Conservation (phyloP, 2,329 filamentous ascomycete species). For the Stemphylium beticola region DNA sequence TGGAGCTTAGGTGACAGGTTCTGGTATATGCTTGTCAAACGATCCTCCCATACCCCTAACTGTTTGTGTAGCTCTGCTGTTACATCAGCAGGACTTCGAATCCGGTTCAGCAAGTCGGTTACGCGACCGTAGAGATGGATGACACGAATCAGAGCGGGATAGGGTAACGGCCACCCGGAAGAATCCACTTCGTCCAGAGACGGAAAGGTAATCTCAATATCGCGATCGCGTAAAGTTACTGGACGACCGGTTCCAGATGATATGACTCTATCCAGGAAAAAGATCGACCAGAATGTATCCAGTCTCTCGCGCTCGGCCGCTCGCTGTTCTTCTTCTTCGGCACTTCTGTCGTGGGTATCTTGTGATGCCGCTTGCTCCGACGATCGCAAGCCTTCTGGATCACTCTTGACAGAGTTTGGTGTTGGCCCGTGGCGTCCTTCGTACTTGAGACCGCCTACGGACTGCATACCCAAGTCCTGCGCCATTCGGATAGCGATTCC, state of each 20-base stretch:
- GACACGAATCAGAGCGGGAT: conserved; percentile 80
- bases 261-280: conserved; percentile 85
- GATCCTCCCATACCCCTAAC: conserved; percentile 78
- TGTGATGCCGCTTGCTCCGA: conserved; percentile 57
- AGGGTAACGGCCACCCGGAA: conserved; percentile 76
- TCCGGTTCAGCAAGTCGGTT: conserved; percentile 83
- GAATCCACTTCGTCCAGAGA: conserved; percentile 59
- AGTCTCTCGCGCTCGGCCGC: conserved; percentile 80
- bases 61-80: conserved; percentile 75
- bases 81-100: conserved; percentile 74
- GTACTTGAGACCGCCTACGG: conserved; percentile 73
- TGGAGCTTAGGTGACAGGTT: conserved; percentile 75
- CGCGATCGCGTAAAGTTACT: conserved; percentile 81
- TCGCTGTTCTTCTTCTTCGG: conserved; percentile 59
- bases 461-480: conserved; percentile 80
- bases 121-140: conserved; percentile 86
- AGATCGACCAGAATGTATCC: conserved; percentile 90
- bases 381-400: conserved; percentile 36
- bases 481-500: conserved; percentile 86
- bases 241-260: conserved; percentile 85
- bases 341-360: conserved; percentile 47
- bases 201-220: conserved; percentile 79
- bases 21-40: conserved; percentile 77
- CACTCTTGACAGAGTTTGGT: conserved; percentile 60
- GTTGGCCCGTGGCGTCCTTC: conserved; percentile 62